Evolutionary conservation across 768 basidiomycete genomes (phyloP), one percentile per base, ranked within the genome.

Genomic region (Mycena sanguinolenta): DNA sequence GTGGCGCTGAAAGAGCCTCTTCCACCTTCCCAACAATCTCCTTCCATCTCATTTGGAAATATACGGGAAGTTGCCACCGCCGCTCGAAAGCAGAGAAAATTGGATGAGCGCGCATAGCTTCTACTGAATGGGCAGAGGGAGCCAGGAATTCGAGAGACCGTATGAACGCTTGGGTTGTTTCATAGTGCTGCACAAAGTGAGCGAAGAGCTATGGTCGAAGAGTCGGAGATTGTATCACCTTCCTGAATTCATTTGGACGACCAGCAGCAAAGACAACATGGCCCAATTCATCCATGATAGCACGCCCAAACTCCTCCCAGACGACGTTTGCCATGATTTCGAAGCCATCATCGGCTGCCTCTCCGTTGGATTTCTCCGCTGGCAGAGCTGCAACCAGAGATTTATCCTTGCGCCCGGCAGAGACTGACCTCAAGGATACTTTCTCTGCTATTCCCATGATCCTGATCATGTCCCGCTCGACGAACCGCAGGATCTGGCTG

Each of bases 31-130:
- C 82, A 0, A 96, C 90, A 60, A 97, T 94, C 76, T 98, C 97
- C 80, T 98, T 98, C 95, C 97, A 97, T 52, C 97, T 88, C 69
- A 99, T 84, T 76, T 99, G 98, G 79, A 97, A 99, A 78, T 99
- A 99, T 12, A 99, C 93, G 1, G 95, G 94, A 3, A 99, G 87
- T 77, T 99, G 98, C 97, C 98, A 99, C 39, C 96, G 88, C 69
- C 89, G 86, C 76, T 93, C 89, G 77, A 99, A 98, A 1, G 90
- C 80, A 27, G 76, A 72, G 78, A 91, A 97, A 4, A 90, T 84
- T 0, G 90, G 88, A 78, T 95, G 93, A 5, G 83, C 77, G 4
- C 95, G 89, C 88, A 98, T 91, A 3, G 85, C 83, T 69, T 90
- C 84, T 12, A 97, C 87, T 3, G 94, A 88, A 32, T 86, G 84